These are phyloP conservation scores for Beauveria sp. DNA, from an alignment of 2,329 filamentous ascomycete genomes.

Conservation along the genomic window DNA sequence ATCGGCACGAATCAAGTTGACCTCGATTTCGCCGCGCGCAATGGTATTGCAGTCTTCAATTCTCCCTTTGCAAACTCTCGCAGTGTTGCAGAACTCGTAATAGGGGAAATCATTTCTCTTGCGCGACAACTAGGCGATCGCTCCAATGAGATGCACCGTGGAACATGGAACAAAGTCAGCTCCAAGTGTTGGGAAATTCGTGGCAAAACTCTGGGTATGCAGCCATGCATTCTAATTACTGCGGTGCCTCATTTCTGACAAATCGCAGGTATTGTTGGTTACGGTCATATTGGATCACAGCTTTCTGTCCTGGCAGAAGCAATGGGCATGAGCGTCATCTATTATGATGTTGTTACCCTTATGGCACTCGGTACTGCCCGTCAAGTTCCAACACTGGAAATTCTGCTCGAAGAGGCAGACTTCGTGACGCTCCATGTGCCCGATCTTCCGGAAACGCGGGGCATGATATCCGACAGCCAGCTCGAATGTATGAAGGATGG, in stretches of 20 bases:
- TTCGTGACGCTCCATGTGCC: constrained; percentile 95
- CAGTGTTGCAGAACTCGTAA: constrained; percentile 92
- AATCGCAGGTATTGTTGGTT: constrained; percentile 74
- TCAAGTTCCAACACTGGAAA: constrained; percentile 72
- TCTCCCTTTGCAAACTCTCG: constrained; percentile 97
- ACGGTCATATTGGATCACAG: constrained; percentile 95
- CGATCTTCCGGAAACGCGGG: constrained; percentile 83
- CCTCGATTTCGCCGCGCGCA: constrained; percentile 70
- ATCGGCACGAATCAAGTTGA: constrained; percentile 97
- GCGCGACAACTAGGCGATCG: constrained; percentile 90
- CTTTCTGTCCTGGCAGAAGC: constrained; percentile 91
- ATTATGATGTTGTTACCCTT: constrained; percentile 89
- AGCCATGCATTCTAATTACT: background rate
- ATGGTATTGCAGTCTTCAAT: constrained; percentile 97
- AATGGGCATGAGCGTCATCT: constrained; percentile 97
- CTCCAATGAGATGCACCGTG: constrained; percentile 87
- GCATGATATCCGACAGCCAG: constrained; percentile 77
- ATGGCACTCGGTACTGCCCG: constrained; percentile 88
- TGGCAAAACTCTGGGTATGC: constrained; percentile 82
- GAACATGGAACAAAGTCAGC: constrained; percentile 97
- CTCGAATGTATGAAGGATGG: constrained; percentile 87
- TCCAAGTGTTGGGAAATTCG: constrained; percentile 95
- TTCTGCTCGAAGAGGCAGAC: constrained; percentile 71
- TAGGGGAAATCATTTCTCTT: constrained; percentile 84
- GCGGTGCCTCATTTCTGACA: background rate